A percentile compares a stretch with the other conserved stretches of the same genome.
Evolutionary conservation across 2,329 filamentous ascomycete species (phyloP).

Genomic region (Fusarium sp.): DNA sequence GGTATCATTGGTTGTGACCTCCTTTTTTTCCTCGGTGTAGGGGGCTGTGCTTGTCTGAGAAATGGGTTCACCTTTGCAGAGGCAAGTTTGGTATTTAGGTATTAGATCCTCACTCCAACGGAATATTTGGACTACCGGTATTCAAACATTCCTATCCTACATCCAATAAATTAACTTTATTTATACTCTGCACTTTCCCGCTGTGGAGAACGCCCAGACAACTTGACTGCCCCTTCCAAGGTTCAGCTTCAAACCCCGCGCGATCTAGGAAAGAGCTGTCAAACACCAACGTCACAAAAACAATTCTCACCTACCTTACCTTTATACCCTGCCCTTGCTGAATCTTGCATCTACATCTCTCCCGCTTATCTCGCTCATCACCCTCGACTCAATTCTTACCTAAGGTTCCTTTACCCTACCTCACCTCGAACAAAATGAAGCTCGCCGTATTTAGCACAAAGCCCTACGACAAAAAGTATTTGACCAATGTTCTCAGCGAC

Average conservation of each 20-base stretch:
- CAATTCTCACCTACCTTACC: not conserved
- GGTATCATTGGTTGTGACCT: constrained; percentile 1
- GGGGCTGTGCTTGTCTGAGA: constrained; percentile 13
- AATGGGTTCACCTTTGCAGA: constrained; percentile 1
- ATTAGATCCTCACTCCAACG: too few species aligned
- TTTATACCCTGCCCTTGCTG: not conserved
- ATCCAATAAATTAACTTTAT: not conserved
- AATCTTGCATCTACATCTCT: not conserved
- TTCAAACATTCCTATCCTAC: too few species aligned
- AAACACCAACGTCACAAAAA: constrained; percentile 15
- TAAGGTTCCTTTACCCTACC: not conserved
- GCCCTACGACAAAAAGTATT: constrained; percentile 72
- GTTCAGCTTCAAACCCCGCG: constrained; percentile 39
- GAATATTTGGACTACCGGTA: too few species aligned
- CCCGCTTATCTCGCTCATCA: not conserved
- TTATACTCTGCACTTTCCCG: constrained; percentile 16
- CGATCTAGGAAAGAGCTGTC: constrained; percentile 25
- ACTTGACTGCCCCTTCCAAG: constrained; percentile 33
- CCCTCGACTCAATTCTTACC: not conserved
- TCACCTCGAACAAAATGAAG: constrained; percentile 60
- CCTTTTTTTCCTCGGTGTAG: not conserved
- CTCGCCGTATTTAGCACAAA: constrained; percentile 77
- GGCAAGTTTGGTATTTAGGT: too few species aligned
- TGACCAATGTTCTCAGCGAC: constrained; percentile 60
- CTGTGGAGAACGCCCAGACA: constrained; percentile 45